Base-by-base conservation (phyloP, 2,329 filamentous ascomycete species). In the Cladophialophora yegresii region DNA sequence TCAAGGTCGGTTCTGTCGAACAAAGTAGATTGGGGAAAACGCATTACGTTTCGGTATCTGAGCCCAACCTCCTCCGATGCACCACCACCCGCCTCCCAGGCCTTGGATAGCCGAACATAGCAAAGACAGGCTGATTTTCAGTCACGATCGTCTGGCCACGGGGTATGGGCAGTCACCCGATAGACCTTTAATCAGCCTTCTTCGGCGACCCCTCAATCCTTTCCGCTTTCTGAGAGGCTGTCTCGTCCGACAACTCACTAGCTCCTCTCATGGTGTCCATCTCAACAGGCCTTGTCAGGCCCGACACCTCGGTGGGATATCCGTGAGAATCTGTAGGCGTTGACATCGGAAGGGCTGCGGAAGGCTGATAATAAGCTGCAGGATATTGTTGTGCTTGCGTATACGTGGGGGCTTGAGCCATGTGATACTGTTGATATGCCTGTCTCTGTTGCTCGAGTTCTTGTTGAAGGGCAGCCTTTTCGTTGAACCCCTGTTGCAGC, bases 401-500 rank as follows among this genome's bases (percentile, higher is more conserved):
- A 22, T 63, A 63, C 5, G 26, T 28, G 7, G 61, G 53, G 2
- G 51, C 45, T 32, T 63, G 61, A 6, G 16, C 13, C 40, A 58
- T 36, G 28, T 62, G 60, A 51, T 50, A 62, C 32, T 62, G 59
- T 22, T 62, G 59, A 20, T 61, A 54, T 30, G 53, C 53, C 9
- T 32, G 22, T 32, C 50, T 33, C 30, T 63, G 47, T 28, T 60
- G 47, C 28, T 63, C 61, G 3, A 66, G 40, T 43, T 66, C 47
- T 32, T 66, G 57, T 50, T 66, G 61, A n/a, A 66, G 51, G 53
- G 51, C 47, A 12, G 56, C 55, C 40, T 66, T 64, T 16, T 63
- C 61, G 23, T 55, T 53, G 10, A 56, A 53, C 16, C 51, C 47
- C 56, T 63, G 61, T 49, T 58, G 32, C 53, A 61, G 20, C 3